Evolutionary conservation across 2,329 filamentous ascomycete species (phyloP), one percentile per base, ranked within the genome.

Genomic region (Emergomyces pasteurianus): DNA sequence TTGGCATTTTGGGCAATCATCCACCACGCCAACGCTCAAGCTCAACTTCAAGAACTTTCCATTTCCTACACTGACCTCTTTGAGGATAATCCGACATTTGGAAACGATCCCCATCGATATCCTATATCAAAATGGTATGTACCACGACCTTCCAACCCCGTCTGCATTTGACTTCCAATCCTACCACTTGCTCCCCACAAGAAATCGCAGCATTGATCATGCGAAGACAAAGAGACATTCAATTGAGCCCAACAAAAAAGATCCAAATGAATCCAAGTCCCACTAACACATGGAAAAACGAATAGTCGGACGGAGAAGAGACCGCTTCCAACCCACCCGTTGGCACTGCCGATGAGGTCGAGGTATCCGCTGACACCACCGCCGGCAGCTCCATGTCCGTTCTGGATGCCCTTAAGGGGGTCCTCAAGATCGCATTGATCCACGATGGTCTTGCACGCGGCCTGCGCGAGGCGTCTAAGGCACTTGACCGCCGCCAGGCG

Each of bases 241-340:
- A 47, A 26, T 38, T 4, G 14, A 21, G 28, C 54, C 28, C 36
- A 10, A 31, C 28, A 47, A 6, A 21, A 59, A 34, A 62, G 61
- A 58, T 36, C 47, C 58, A 42, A 38, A 31, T 18, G 40, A 55
- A n/a, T 53, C 42, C 38, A 52, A 16, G 58, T 36, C 28, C 12
- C 9, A 34, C 40, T 28, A 56, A 57, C 38, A 18, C 28, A 28
- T 50, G 9, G 8, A 40, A 31, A n/a, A 40, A 8, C 10, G 31
- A 57, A 71, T 66, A 60, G 94, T 97, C 92, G 91, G 92, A 97
- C 91, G 92, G 92, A 97, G 94, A 97, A 96, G 92, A 97, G 88
- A 91, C 87, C 81, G 88, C 85, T 80, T 86, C 87, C 79, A 73
- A 73, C 72, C 72, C 69, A 66, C 87, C 89, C 80, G 76, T 80